These are phyloP conservation scores for Histomonas meleagridis DNA, from an alignment of 208 protist species.

Conservation along the genomic window DNA sequence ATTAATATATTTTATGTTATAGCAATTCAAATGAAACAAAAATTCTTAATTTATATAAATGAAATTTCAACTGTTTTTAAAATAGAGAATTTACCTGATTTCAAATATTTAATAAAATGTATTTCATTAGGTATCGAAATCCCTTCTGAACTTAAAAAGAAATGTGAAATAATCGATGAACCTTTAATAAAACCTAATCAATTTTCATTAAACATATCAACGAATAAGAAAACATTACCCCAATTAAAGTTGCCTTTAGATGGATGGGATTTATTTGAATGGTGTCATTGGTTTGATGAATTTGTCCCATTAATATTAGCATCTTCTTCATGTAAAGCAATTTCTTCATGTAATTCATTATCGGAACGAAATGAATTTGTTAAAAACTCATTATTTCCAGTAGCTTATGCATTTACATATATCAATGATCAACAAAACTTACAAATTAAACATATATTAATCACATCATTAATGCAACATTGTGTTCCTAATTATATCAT, in stretches of 20 bases:
- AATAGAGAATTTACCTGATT: not conserved
- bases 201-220: too few species aligned
- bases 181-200: too few species aligned
- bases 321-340: not conserved
- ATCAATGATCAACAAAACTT: not conserved
- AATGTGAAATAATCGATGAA: too few species aligned
- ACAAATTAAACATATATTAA: not conserved
- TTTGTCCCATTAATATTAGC: not conserved
- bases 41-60: not conserved
- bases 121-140: not conserved
- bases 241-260: not conserved
- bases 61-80: not conserved
- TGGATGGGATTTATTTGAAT: not conserved
- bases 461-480: not conserved
- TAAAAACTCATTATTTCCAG: not conserved
- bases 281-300: constrained; percentile 3
- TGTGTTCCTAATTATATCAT: not conserved
- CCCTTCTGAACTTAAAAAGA: not conserved
- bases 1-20: not conserved
- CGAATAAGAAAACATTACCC: not conserved
- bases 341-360: not conserved
- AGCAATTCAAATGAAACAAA: not conserved
- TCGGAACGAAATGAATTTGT: not conserved
- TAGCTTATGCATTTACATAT: not conserved
- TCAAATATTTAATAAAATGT: not conserved